Evolutionary conservation across 352 stramenopile genomes (phyloP).

Genomic region (Phytophthora citrophthora): DNA sequence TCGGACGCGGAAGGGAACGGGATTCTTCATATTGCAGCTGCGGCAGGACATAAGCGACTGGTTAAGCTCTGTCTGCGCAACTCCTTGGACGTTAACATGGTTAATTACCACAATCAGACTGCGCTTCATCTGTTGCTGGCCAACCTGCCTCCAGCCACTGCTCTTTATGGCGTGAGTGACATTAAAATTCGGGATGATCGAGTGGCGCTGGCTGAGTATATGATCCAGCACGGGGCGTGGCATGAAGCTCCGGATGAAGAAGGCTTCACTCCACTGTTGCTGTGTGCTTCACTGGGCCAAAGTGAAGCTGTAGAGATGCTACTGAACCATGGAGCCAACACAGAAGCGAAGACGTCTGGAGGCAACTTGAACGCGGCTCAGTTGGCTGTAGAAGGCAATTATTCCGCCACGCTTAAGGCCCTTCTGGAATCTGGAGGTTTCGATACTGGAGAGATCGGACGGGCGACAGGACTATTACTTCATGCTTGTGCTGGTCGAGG

Average conservation of each 20-base stretch:
- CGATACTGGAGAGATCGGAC: slow-evolving; percentile 41
- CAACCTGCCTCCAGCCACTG: slow-evolving; percentile 43
- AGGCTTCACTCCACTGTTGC: slow-evolving; percentile 68
- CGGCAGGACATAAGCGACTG: slow-evolving; percentile 73
- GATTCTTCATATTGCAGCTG: slow-evolving; percentile 74
- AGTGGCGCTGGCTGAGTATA: slow-evolving; percentile 69
- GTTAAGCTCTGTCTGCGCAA: slow-evolving; percentile 85
- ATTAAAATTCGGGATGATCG: slow-evolving; percentile 40
- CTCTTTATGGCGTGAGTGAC: slow-evolving; percentile 9
- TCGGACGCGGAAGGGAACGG: slow-evolving; percentile 64
- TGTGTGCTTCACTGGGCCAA: slow-evolving; percentile 65
- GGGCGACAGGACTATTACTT: slow-evolving; percentile 55
- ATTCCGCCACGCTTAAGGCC: slow-evolving; percentile 48
- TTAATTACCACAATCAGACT: slow-evolving; percentile 64
- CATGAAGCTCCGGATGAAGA: slow-evolving; percentile 73
- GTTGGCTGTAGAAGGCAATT: slow-evolving; percentile 69
- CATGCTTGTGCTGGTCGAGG: slow-evolving; percentile 70
- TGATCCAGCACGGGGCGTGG: slow-evolving; percentile 89
- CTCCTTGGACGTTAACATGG: slow-evolving; percentile 73
- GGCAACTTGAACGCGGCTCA: slow-evolving; percentile 56
- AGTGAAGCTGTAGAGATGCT: slow-evolving; percentile 71
- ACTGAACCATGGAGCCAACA: slow-evolving; percentile 69
- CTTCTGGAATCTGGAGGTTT: slow-evolving; percentile 65
- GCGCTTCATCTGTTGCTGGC: slow-evolving; percentile 78
- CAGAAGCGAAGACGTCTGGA: slow-evolving; percentile 41